phyloP scores from a whole-genome alignment of 352 stramenopile species.

The Pythium diclinum region DNA sequence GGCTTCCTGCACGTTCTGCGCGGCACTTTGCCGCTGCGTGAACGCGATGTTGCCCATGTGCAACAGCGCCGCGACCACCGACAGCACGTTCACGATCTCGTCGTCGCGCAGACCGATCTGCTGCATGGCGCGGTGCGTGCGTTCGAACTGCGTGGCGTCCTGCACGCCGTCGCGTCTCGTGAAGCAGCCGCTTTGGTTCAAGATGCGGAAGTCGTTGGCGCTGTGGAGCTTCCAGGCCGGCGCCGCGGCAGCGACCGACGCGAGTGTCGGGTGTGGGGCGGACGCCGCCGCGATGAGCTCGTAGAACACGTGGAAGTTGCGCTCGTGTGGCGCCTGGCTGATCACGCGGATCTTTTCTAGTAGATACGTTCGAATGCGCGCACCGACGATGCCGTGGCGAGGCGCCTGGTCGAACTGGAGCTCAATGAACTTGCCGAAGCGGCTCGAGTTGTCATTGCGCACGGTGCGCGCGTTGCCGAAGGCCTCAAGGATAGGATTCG shows the following conservation, averaged over 20 bases:
- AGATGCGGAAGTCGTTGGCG: constrained; percentile 46
- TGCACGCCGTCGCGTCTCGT: constrained; percentile 63
- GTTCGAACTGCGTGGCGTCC: constrained; percentile 62
- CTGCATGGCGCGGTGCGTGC: constrained; percentile 64
- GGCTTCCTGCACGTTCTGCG: constrained; percentile 20
- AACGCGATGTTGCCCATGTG: constrained; percentile 89
- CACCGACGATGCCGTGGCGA: constrained; percentile 51
- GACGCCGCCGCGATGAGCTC: constrained; percentile 52
- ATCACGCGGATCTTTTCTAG: constrained; percentile 94
- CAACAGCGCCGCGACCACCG: constrained; percentile 78
- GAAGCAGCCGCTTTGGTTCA: constrained; percentile 74
- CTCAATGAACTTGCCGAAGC: constrained; percentile 92
- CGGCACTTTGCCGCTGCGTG: constrained; percentile 8
- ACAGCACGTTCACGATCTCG: constrained; percentile 63
- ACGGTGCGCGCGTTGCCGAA: constrained; percentile 88
- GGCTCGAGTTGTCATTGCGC: constrained; percentile 88
- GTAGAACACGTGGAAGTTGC: constrained; percentile 90
- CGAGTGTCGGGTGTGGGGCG: constrained; percentile 1
- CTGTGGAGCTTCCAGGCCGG: constrained; percentile 37
- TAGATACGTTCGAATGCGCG: constrained; percentile 89
- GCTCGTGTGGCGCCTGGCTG: constrained; percentile 65
- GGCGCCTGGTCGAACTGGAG: constrained; percentile 63
- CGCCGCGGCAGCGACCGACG: constrained; percentile 19
- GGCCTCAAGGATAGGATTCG: constrained; percentile 88
- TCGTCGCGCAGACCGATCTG: constrained; percentile 64